These are phyloP conservation scores for Alternaria arbusti DNA, from an alignment of 2,329 filamentous ascomycete species.

Conservation along the genomic window DNA sequence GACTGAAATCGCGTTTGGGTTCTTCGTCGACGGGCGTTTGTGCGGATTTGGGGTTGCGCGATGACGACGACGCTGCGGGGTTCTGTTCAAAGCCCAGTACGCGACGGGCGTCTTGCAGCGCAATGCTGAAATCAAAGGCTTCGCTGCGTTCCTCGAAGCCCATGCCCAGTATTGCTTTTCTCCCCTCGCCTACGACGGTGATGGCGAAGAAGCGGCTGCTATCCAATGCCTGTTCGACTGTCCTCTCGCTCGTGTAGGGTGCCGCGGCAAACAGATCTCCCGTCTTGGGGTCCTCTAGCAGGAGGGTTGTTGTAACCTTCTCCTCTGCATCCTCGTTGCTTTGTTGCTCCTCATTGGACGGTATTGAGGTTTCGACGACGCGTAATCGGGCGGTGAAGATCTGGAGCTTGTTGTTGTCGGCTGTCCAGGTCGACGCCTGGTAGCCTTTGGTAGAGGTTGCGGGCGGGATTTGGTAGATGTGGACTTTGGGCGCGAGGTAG, in stretches of 20 bases:
- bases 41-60: background rate
- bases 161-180: slow-evolving; percentile 80
- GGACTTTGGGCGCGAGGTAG: slow-evolving; percentile 75
- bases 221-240: slow-evolving; percentile 80
- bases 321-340: slow-evolving; percentile 53
- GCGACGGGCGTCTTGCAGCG: slow-evolving; percentile 78
- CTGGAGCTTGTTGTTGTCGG: slow-evolving; percentile 67
- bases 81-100: slow-evolving; percentile 66
- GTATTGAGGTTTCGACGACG: slow-evolving; percentile 74
- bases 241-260: slow-evolving; percentile 70
- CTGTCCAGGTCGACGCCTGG: slow-evolving; percentile 77
- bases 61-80: slow-evolving; percentile 24
- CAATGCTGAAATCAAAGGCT: slow-evolving; percentile 84
- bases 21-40: slow-evolving; percentile 51
- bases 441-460: slow-evolving; percentile 80
- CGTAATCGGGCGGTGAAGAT: slow-evolving; percentile 88
- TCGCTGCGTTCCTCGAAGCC: slow-evolving; percentile 87
- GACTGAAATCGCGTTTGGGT: slow-evolving; percentile 74
- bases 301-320: slow-evolving; percentile 73
- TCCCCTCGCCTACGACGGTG: slow-evolving; percentile 75
- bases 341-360: slow-evolving; percentile 37
- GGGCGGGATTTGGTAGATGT: slow-evolving; percentile 88
- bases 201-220: slow-evolving; percentile 85
- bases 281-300: slow-evolving; percentile 76
- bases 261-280: slow-evolving; percentile 84